Base-by-base conservation (phyloP, 306 rosid species). In the Cucumis cinereus region DNA sequence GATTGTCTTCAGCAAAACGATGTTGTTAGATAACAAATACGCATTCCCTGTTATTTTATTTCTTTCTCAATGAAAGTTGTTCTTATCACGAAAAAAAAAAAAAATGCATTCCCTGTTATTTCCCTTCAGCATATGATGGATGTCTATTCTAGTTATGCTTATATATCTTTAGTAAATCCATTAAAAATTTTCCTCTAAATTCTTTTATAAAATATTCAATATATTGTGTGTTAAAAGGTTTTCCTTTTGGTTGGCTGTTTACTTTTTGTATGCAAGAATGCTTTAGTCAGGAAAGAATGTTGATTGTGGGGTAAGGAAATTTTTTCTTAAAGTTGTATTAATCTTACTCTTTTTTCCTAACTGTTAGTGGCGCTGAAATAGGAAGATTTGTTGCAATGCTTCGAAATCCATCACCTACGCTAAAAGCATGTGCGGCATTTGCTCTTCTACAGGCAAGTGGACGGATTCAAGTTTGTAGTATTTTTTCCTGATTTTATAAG, bases 351-450 rank as follows among this genome's bases (percentile, higher is more conserved):
- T 23, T 11, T 24, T 47, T 70, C 15, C 26, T 67, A 62, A 81
- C 83, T 50, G 70, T 56, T 81, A 95, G 99, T 68, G 96, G 96
- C 68, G 93, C 99, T 78, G 99, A 95, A 88, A 92, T 95, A 76
- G 99, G 99, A 83, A 89, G 99, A 87, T 92, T 95, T 78, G 93
- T 95, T 43, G n/a, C 88, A 70, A 95, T 95, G 99, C 92, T 95
- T 17, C 83, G 99, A 73, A 95, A 92, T 80, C 83, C 96, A 16
- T 92, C 98, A 22, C 83, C 98, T 23, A 89, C 88, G 57, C 93
- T 95, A 79, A 95, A 95, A 81, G 90, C 98, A 62, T 95, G 99
- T 82, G 97, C 99, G 30, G 98, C 99, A 79, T 95, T 95, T 84
- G 99, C 99, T 73, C 99, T 95, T 85, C 96, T 95, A 36, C 99